These are phyloP conservation scores for Populus hybrid DNA, from an alignment of 441 rosid species.

Conservation along the genomic window DNA sequence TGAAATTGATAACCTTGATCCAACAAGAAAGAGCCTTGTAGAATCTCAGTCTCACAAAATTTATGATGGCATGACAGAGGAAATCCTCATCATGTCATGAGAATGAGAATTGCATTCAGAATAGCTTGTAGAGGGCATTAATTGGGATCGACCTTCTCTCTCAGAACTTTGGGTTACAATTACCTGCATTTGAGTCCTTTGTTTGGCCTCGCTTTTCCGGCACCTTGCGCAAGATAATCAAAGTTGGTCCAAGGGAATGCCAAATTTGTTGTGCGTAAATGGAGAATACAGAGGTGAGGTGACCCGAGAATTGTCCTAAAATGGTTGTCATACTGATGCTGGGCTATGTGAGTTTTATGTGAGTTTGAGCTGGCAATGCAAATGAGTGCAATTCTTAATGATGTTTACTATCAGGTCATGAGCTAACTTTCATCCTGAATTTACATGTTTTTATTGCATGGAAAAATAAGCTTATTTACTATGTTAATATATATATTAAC, in stretches of 20 bases:
- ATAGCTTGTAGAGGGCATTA: constrained; percentile 75
- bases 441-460: no score
- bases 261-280: constrained; percentile 79
- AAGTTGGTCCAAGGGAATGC: constrained; percentile 97
- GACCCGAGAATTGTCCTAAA: no score
- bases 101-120: constrained; percentile 65
- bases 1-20: no score
- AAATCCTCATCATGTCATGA: constrained; percentile 57
- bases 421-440: no score
- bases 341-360: no score
- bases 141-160: constrained; percentile 73
- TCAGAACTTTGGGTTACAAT: constrained; percentile 81
- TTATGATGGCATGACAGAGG: constrained; percentile 76
- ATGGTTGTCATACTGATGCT: no score
- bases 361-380: no score
- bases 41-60: constrained; percentile 41
- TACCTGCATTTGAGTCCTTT: constrained; percentile 63
- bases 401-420: no score
- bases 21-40: no score
- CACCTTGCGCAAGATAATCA: constrained; percentile 73
- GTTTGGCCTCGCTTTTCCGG: constrained; percentile 73
- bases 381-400: no score
- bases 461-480: no score
- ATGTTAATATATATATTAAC: no score
- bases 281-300: constrained; percentile 82